Evolutionary conservation across 140 eudicot species (phyloP).

Genomic region (Stevia rebaudiana): DNA sequence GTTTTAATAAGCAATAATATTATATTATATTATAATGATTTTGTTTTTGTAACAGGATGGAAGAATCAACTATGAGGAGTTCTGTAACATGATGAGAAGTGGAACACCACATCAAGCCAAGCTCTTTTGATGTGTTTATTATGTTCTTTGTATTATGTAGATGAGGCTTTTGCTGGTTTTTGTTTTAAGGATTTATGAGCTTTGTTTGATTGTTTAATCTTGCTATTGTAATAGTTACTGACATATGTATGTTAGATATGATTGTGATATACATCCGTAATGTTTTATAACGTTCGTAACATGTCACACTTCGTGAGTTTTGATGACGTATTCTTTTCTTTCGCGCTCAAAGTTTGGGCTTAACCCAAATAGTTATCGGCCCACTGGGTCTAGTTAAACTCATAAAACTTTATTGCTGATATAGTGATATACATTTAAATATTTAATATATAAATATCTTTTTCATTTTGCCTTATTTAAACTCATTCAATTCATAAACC

Average conservation of each 20-base stretch:
- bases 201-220: background rate
- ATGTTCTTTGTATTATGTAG: conserved; percentile 1
- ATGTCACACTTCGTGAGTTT: background rate
- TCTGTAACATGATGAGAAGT: conserved; percentile 90
- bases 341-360: no score
- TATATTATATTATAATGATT: background rate
- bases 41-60: conserved; percentile 56
- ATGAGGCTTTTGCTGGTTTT: background rate
- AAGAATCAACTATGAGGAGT: conserved; percentile 84
- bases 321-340: no score
- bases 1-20: background rate
- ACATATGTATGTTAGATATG: background rate
- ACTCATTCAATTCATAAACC: no score
- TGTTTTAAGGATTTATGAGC: background rate
- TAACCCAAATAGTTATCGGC: no score
- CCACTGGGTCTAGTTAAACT: no score
- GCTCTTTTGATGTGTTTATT: conserved; percentile 43
- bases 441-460: no score
- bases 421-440: no score
- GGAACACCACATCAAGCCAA: conserved; percentile 63
- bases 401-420: no score
- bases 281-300: background rate
- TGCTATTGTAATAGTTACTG: background rate
- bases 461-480: no score
- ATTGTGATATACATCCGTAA: background rate